Percentiles rank a stretch among this genome's conserved stretches.
phyloP scores from a whole-genome alignment of 75 land plant genomes.

The Adiantum capillusveneris region DNA sequence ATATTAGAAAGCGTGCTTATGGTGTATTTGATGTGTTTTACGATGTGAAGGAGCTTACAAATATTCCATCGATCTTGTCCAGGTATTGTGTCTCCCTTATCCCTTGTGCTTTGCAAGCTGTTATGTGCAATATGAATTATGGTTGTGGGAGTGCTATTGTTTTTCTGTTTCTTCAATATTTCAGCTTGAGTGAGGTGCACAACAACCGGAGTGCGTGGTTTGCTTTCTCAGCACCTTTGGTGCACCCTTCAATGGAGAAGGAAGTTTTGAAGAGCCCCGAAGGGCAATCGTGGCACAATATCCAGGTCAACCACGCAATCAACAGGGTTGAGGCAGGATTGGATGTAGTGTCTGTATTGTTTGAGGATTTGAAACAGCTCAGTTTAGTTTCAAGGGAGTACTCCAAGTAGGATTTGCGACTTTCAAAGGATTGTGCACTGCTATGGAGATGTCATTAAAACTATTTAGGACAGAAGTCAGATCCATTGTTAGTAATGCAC shows the following conservation, averaged over 20 bases:
- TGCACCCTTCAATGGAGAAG: not conserved
- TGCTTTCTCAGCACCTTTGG: not conserved
- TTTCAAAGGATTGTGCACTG: no score
- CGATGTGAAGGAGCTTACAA: not conserved
- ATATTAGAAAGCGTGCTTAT: not conserved
- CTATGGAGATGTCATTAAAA: no score
- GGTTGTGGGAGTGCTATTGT: no score
- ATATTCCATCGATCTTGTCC: not conserved
- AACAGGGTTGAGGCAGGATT: not conserved
- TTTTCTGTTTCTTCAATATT: no score
- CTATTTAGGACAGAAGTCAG: no score
- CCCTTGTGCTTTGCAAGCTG: no score
- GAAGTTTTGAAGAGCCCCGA: not conserved
- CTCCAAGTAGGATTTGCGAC: no score
- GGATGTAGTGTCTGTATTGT: not conserved
- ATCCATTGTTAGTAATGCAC: no score
- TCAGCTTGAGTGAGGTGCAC: not conserved
- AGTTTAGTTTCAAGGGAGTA: not conserved
- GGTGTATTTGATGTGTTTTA: constrained; percentile 2
- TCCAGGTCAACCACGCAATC: not conserved
- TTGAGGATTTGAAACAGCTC: constrained; percentile 1
- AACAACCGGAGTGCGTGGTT: not conserved
- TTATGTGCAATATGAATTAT: no score
- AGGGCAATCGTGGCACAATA: not conserved
- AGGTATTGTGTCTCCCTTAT: no score